Conservation (phyloP, 2,329 filamentous ascomycete genomes). For the Trichoderma sp. region DNA sequence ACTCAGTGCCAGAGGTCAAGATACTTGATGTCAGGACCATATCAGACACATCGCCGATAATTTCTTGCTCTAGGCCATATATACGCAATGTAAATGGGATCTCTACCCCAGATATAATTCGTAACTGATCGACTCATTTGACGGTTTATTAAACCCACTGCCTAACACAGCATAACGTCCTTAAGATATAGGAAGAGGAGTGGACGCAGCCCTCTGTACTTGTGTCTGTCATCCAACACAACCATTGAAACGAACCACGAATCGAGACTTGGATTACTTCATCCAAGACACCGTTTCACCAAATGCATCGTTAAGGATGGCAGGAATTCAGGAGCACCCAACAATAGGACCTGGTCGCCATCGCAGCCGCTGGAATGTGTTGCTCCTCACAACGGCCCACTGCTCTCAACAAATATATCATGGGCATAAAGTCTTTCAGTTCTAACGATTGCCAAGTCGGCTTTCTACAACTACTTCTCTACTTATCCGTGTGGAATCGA, state of each 20-base stretch:
- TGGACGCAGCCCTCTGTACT: not conserved
- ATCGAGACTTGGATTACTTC: not conserved
- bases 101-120: not conserved
- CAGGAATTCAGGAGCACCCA: not conserved
- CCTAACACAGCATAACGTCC: not conserved
- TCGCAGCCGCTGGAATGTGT: slow-evolving; percentile 32
- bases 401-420: slow-evolving; percentile 22
- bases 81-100: not conserved
- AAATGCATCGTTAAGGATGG: not conserved
- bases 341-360: not conserved
- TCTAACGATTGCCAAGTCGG: not conserved
- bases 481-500: not conserved
- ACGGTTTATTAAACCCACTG: not conserved
- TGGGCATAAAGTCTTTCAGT: not conserved
- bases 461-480: not conserved
- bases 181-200: not conserved
- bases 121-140: not conserved
- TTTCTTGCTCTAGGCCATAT: not conserved
- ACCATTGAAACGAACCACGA: not conserved
- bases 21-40: not conserved
- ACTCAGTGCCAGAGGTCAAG: not conserved
- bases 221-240: not conserved
- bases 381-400: slow-evolving; percentile 29
- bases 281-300: not conserved
- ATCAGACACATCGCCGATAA: not conserved